A percentile compares a stretch with the other conserved stretches of the same genome.
phyloP scores from a whole-genome alignment of 371 early-diverging fungal species.

The Rhizopus arrhizus region DNA sequence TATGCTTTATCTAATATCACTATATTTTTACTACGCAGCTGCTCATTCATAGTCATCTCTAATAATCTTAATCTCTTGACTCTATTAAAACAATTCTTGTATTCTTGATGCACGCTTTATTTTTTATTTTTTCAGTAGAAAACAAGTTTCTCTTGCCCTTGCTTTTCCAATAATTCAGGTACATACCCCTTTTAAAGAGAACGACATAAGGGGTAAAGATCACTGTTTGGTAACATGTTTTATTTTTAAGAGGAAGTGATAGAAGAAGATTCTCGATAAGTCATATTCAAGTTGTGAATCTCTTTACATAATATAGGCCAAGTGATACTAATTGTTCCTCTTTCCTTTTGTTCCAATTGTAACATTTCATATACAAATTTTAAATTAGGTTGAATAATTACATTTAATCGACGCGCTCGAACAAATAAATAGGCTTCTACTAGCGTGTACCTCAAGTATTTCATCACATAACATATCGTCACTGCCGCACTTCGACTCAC shows the following conservation, averaged over 20 bases:
- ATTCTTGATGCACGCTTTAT: no score
- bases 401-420: conserved; percentile 65
- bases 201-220: no score
- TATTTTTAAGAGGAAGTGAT: no score
- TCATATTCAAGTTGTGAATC: conserved; percentile 41
- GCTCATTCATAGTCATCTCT: no score
- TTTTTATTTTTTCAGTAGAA: conserved; percentile 28
- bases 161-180: conserved; percentile 45
- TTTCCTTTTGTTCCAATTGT: conserved; percentile 58
- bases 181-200: conserved; percentile 27
- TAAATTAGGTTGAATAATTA: conserved; percentile 73
- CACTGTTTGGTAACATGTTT: no score
- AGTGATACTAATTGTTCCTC: conserved; percentile 27
- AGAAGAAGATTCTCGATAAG: conserved; percentile 28
- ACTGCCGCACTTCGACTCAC: conserved; percentile 70
- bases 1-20: no score
- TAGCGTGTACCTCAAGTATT: conserved; percentile 50
- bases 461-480: conserved; percentile 69
- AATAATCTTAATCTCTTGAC: no score
- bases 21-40: no score
- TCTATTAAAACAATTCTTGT: no score
- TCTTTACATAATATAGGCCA: conserved; percentile 49
- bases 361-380: conserved; percentile 71
- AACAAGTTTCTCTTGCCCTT: conserved; percentile 35
- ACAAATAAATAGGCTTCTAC: conserved; percentile 66